Evolutionary conservation across 164 flowering plant genomes (phyloP).

Genomic region (Echeveria elegans): DNA sequence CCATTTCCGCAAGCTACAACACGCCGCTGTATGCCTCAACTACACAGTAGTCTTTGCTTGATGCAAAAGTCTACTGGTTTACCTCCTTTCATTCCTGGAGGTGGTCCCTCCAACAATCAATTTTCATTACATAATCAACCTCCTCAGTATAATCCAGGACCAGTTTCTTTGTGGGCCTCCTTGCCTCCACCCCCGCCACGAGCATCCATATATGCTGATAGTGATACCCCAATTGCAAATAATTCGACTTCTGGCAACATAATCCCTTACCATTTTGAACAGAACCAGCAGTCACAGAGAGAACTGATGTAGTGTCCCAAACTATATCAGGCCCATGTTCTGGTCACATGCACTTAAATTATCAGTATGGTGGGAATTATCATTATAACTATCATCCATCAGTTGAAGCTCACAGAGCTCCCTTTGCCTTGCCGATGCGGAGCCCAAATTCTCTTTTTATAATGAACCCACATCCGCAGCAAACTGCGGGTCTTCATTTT

Average conservation of each 20-base stretch:
- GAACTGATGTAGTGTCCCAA: conserved; percentile 26
- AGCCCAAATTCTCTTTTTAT: conserved; percentile 15
- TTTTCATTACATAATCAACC: conserved; percentile 26
- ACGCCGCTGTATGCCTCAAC: conserved; percentile 21
- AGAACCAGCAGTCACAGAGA: conserved; percentile 23
- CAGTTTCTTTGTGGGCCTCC: conserved; percentile 27
- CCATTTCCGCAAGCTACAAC: conserved; percentile 19
- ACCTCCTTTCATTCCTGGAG: conserved; percentile 19
- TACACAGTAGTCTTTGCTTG: conserved; percentile 15
- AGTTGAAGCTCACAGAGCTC: conserved; percentile 21
- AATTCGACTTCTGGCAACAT: conserved; percentile 15
- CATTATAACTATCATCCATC: conserved; percentile 20
- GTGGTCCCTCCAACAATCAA: conserved; percentile 22
- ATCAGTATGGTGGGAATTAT: conserved; percentile 26
- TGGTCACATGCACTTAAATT: conserved; percentile 18
- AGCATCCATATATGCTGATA: conserved; percentile 16
- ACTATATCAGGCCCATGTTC: conserved; percentile 17
- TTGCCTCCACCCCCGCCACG: conserved; percentile 33
- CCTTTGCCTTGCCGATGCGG: conserved; percentile 15
- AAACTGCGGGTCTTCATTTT: conserved; percentile 19
- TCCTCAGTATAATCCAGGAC: conserved; percentile 12
- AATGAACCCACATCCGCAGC: conserved; percentile 18
- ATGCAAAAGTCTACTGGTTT: conserved; percentile 17
- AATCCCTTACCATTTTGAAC: conserved; percentile 32
- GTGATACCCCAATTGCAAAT: conserved; percentile 15